phyloP scores from a whole-genome alignment of 331 rosid genomes.

The Pyrus hybrid region DNA sequence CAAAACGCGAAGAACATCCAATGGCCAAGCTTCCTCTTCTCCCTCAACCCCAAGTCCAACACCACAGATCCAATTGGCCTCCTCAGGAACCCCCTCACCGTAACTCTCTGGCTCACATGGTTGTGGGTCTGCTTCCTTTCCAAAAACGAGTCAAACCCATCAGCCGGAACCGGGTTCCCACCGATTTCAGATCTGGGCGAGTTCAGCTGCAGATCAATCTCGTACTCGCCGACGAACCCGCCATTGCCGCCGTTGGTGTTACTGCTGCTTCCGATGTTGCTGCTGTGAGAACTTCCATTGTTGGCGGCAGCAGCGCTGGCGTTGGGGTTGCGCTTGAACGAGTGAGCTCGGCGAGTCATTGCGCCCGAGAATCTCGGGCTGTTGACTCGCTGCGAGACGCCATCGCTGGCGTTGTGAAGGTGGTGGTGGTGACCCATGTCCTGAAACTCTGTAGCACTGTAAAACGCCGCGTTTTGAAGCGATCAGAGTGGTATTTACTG shows the following conservation, averaged over 20 bases:
- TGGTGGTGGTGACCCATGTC: conserved; percentile 56
- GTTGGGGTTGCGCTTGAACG: conserved; percentile 67
- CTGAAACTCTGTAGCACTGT: not conserved
- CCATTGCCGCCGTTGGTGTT: conserved; percentile 9
- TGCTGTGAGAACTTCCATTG: not conserved
- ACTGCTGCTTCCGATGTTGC: not conserved
- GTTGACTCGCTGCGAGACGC: conserved; percentile 80
- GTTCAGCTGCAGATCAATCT: conserved; percentile 60
- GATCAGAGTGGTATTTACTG: not conserved
- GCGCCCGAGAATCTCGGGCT: conserved; percentile 91
- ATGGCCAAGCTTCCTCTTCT: conserved; percentile 70
- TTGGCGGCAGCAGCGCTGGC: not conserved
- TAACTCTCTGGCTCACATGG: conserved; percentile 48
- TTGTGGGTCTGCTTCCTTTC: conserved; percentile 42
- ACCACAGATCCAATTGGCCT: conserved; percentile 50
- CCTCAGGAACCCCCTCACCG: conserved; percentile 33
- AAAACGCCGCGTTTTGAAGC: not conserved
- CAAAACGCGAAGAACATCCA: conserved; percentile 86
- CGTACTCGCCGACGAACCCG: conserved; percentile 30
- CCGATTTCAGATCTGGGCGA: conserved; percentile 84
- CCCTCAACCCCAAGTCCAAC: conserved; percentile 69
- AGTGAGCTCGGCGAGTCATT: conserved; percentile 93
- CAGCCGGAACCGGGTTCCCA: conserved; percentile 16
- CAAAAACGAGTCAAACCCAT: conserved; percentile 34
- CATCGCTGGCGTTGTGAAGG: conserved; percentile 48